Evolutionary conservation across 2,329 filamentous ascomycete genomes (phyloP).

Genomic region (Beauveria australis): DNA sequence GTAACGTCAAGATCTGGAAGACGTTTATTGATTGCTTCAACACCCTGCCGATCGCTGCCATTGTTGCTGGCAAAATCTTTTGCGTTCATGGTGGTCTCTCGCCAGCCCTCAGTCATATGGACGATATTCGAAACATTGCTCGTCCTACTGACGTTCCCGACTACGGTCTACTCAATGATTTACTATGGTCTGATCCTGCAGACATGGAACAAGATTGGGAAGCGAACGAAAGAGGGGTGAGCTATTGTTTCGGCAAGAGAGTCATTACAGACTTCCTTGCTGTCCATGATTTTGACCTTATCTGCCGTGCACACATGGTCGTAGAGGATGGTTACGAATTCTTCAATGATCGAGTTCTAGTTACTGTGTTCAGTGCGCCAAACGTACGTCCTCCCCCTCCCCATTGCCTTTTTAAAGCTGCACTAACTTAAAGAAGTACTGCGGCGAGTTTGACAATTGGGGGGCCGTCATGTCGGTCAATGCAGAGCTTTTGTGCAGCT

Average conservation of each 20-base stretch:
- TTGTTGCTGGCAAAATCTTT: constrained; percentile 95
- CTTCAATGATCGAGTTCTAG: constrained; percentile 88
- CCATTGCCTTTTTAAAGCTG: not conserved
- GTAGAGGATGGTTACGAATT: constrained; percentile 99
- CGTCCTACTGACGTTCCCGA: constrained; percentile 95
- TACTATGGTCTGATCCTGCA: constrained; percentile 94
- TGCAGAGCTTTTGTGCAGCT: constrained; percentile 86
- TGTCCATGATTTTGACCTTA: constrained; percentile 91
- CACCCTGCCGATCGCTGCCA: constrained; percentile 88
- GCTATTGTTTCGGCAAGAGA: constrained; percentile 97
- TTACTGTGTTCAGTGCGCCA: constrained; percentile 95
- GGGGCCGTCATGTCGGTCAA: constrained; percentile 98
- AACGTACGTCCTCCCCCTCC: constrained; percentile 58
- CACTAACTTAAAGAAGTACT: constrained; percentile 59
- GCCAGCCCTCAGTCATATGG: constrained; percentile 90
- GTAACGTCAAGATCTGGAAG: constrained; percentile 97
- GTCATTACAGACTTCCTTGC: constrained; percentile 95
- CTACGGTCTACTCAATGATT: constrained; percentile 88
- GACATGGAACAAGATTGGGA: constrained; percentile 99
- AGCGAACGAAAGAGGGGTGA: constrained; percentile 91
- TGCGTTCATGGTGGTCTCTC: constrained; percentile 94
- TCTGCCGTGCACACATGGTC: constrained; percentile 97
- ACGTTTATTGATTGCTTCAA: constrained; percentile 97
- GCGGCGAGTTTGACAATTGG: constrained; percentile 98
- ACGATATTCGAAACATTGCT: constrained; percentile 93